phyloP scores from a whole-genome alignment of 495 filamentous ascomycete species.

The Penicillium manginii region DNA sequence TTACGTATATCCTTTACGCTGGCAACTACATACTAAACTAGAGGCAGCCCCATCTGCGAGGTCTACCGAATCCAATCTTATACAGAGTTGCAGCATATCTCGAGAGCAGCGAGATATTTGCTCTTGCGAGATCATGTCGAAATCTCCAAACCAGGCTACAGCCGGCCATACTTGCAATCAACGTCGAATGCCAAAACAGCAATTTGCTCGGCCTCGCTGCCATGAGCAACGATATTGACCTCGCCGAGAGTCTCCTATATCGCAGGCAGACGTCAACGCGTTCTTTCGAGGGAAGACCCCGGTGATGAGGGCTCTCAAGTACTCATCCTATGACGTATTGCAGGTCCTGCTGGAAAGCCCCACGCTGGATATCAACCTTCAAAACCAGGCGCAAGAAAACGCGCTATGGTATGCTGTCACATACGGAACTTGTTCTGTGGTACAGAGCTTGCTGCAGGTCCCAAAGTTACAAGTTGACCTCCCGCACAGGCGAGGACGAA shows the following conservation, averaged over 20 bases:
- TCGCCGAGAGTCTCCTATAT: not conserved
- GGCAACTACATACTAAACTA: not conserved
- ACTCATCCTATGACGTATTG: slow-evolving; percentile 1
- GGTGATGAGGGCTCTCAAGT: slow-evolving; percentile 1
- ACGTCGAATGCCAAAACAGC: not conserved
- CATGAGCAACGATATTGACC: not conserved
- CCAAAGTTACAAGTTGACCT: slow-evolving; percentile 8
- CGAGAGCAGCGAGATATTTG: not conserved
- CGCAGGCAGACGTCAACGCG: not conserved
- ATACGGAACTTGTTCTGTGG: too few species aligned
- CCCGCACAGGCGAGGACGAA: not conserved
- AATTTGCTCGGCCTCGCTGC: not conserved
- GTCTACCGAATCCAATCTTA: not conserved
- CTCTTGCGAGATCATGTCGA: not conserved
- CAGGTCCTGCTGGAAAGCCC: slow-evolving; percentile 7
- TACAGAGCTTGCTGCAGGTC: not conserved
- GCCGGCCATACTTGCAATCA: not conserved
- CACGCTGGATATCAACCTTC: slow-evolving; percentile 12
- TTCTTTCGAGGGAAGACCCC: not conserved
- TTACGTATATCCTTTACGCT: not conserved
- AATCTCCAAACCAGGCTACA: not conserved
- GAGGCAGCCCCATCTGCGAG: slow-evolving; percentile 1
- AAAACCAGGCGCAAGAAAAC: slow-evolving; percentile 10
- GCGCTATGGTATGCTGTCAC: not conserved
- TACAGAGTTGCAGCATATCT: not conserved